A percentile compares a stretch with the other conserved stretches of the same genome.
These are phyloP conservation scores for Salpingoeca rosetta DNA, from an alignment of 78 protist genomes.

Conservation along the genomic window DNA sequence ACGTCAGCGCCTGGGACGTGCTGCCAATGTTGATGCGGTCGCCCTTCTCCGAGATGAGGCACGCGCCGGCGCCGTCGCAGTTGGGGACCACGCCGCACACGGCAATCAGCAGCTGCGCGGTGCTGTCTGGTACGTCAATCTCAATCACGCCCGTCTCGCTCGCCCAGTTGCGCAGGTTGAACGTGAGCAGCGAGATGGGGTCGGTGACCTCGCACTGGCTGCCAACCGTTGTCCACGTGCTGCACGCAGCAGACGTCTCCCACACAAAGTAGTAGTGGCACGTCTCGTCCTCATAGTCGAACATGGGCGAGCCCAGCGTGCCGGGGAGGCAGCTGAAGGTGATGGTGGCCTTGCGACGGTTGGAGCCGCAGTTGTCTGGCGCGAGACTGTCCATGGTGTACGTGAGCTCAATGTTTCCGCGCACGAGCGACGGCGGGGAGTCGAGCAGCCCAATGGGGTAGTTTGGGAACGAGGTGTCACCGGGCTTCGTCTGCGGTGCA, in stretches of 20 bases:
- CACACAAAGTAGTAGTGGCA: slow-evolving; percentile 7
- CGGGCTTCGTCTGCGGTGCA: no score
- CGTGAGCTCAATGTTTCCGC: background rate
- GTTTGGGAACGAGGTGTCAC: background rate
- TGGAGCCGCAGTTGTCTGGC: background rate
- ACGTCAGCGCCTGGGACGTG: no score
- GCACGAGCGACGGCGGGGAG: background rate
- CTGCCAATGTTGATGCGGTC: no score
- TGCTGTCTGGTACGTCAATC: background rate
- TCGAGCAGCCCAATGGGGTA: background rate
- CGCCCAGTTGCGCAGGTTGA: background rate
- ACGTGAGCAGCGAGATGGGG: background rate
- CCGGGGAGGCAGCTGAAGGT: background rate
- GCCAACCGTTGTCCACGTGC: background rate
- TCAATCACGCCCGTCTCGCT: background rate
- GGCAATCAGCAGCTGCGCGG: background rate
- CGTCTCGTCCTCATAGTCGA: background rate
- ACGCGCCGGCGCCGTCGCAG: background rate
- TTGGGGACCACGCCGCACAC: background rate
- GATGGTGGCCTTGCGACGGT: background rate
- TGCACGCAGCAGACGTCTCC: slow-evolving; percentile 5
- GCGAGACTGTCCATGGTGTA: background rate
- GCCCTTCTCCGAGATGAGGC: background rate
- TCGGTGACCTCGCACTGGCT: background rate
- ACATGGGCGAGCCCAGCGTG: background rate